A percentile compares a stretch with the other conserved stretches of the same genome.
These are phyloP conservation scores for Chamaecrista fasciculata DNA, from an alignment of 306 rosid species.

Conservation along the genomic window DNA sequence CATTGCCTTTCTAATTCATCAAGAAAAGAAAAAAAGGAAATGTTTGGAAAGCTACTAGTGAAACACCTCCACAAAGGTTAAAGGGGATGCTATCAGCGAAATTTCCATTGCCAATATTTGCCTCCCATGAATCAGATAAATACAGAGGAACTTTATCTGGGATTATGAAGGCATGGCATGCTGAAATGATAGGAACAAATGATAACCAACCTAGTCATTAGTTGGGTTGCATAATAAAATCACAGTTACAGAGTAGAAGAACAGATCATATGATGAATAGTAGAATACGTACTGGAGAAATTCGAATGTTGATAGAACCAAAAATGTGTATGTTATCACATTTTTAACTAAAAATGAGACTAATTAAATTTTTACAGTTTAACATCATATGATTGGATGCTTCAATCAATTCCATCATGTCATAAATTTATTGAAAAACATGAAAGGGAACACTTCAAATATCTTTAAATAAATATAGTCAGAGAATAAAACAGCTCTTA, in stretches of 20 bases:
- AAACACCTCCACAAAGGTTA: slow-evolving; percentile 35
- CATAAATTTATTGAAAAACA: no score
- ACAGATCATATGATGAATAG: slow-evolving; percentile 10
- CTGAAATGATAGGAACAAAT: not conserved
- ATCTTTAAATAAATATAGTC: no score
- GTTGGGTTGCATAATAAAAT: slow-evolving; percentile 14
- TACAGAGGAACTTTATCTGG: slow-evolving; percentile 38
- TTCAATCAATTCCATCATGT: no score
- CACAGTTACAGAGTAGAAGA: not conserved
- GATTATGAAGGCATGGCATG: slow-evolving; percentile 45
- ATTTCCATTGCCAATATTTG: slow-evolving; percentile 28
- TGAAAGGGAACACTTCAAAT: no score
- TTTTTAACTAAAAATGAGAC: no score
- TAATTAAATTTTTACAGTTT: no score
- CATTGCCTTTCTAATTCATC: not conserved
- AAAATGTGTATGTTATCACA: no score
- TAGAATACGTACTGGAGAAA: not conserved
- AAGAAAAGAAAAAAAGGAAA: not conserved
- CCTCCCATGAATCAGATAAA: slow-evolving; percentile 54
- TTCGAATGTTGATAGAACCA: slow-evolving; percentile 4
- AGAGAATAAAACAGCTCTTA: not conserved
- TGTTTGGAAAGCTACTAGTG: slow-evolving; percentile 45
- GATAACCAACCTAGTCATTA: slow-evolving; percentile 7
- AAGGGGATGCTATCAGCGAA: slow-evolving; percentile 33
- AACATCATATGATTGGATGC: no score